phyloP scores from a whole-genome alignment of 2,329 filamentous ascomycete species.

The Arachnomyces sp. region DNA sequence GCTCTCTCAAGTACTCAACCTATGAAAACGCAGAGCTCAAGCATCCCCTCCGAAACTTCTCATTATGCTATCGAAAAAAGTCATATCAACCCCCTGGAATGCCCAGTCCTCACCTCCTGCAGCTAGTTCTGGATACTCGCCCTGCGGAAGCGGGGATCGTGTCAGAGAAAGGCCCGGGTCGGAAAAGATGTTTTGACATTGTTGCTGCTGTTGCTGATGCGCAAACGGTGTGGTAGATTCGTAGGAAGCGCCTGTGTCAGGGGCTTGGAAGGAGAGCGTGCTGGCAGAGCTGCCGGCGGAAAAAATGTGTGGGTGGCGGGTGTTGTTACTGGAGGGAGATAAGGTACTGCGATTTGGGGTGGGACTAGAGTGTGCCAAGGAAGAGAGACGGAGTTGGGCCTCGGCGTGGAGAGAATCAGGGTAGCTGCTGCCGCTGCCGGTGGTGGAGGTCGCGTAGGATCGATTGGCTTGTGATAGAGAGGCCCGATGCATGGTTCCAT shows the following conservation, averaged over 20 bases:
- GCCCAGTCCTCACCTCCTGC: conserved; percentile 14
- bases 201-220: not conserved
- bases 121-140: not conserved
- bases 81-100: conserved; percentile 23
- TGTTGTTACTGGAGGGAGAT: too few species aligned
- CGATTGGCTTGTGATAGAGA: too few species aligned
- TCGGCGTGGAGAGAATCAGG: too few species aligned
- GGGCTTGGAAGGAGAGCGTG: not conserved
- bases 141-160: not conserved
- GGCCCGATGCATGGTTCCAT: not conserved
- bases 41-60: conserved; percentile 1
- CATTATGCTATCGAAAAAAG: conserved; percentile 21
- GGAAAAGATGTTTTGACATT: not conserved
- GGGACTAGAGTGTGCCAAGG: too few species aligned
- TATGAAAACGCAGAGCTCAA: not conserved
- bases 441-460: too few species aligned
- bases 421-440: too few species aligned
- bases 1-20: not conserved
- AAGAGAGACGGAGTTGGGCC: too few species aligned
- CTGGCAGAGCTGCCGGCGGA: not conserved
- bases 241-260: not conserved
- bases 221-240: not conserved
- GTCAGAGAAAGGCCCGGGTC: not conserved
- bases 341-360: too few species aligned
- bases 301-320: too few species aligned